These are phyloP conservation scores for Eucalyptus regnans DNA, from an alignment of 345 rosid species.

Conservation along the genomic window DNA sequence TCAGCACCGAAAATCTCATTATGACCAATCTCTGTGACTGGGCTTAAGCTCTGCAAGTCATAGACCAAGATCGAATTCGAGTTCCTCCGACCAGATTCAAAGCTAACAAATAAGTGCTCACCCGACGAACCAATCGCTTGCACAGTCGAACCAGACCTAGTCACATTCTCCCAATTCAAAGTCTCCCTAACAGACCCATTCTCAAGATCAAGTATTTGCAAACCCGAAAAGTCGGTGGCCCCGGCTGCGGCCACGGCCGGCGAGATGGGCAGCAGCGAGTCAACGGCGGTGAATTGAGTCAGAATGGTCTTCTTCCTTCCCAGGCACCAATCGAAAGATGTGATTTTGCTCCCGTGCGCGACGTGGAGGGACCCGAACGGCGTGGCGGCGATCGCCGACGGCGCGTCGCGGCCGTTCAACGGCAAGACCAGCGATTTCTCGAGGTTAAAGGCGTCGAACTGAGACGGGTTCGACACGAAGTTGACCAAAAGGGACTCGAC, in stretches of 20 bases:
- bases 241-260: constrained; percentile 62
- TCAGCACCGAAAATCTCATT: constrained; percentile 68
- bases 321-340: constrained; percentile 87
- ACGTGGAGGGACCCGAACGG: constrained; percentile 60
- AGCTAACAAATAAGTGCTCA: constrained; percentile 62
- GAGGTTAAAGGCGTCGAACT: constrained; percentile 70
- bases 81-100: constrained; percentile 86
- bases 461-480: constrained; percentile 52
- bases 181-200: constrained; percentile 47
- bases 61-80: constrained; percentile 80
- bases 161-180: constrained; percentile 59
- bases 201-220: constrained; percentile 67
- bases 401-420: constrained; percentile 64
- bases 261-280: constrained; percentile 59
- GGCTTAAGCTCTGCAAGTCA: constrained; percentile 44
- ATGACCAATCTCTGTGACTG: constrained; percentile 65
- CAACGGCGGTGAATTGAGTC: constrained; percentile 76
- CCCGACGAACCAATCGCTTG: constrained; percentile 69
- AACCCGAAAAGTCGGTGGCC: constrained; percentile 81
- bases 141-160: constrained; percentile 66
- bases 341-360: constrained; percentile 84
- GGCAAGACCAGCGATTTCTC: constrained; percentile 37
- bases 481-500: constrained; percentile 43
- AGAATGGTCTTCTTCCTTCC: constrained; percentile 55
- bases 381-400: constrained; percentile 51